Base-by-base conservation (phyloP, 164 flowering plant species). In the Litsea cubeba region DNA sequence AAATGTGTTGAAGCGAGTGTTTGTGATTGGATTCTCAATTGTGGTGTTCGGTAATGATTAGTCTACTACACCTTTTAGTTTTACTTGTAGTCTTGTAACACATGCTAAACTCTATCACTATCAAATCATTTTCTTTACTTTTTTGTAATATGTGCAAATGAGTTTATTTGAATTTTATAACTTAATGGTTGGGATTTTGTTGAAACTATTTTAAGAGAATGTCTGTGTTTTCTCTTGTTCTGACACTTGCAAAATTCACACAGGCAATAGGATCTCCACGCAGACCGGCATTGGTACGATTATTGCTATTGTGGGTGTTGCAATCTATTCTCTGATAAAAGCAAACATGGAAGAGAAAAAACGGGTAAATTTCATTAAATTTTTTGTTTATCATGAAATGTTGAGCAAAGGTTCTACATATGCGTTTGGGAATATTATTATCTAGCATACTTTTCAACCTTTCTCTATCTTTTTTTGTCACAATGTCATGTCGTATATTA, bases 201-300 rank as follows among this genome's bases (percentile, higher is more conserved):
- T 60, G 66, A 24, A 63, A 32, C 46, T 66, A 49, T 40, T 40
- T 7, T 8, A 40, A 1, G 17, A 66, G 28, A 3, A 65, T 30
- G 46, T 17, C 32, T 66, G 20, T 25, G 17, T 20, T 66, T 71
- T 51, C 64, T 57, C 15, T 20, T 67, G 18, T 71, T 25, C 32
- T 70, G 35, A 75, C 22, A 46, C 54, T 49, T 58, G 57, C 25
- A 49, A 30, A 71, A 20, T 40, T 71, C 25, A 73, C 72, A 71
- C 88, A 89, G 93, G 93, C 71, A 89, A 88, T 72, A 89, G 46
- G 76, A 89, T 90, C 78, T 85, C 90, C 25, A 87, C 85, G 1
- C 94, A 88, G 74, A 90, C 94, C 63, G 94, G 89, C 51, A 90
- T 90, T 72, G 94, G 94, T 69, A 90, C 94, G 28, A 85, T 79